These are phyloP conservation scores for Spiraea crenata DNA, from an alignment of 331 rosid species.

Conservation along the genomic window DNA sequence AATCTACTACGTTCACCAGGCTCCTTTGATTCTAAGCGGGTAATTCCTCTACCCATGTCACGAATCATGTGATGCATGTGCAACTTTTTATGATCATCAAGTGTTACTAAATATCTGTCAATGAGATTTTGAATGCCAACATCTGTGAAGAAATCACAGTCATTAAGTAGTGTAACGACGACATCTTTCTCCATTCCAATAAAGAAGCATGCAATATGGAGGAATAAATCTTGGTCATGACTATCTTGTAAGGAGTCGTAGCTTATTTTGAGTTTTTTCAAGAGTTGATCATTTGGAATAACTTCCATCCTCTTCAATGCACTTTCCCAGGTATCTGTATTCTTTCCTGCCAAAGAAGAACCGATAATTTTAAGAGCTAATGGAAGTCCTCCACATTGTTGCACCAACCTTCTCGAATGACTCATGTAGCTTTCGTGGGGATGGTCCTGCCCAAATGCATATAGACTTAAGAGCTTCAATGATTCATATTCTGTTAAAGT, in stretches of 20 bases:
- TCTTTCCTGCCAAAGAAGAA: background rate
- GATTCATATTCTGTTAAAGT: background rate
- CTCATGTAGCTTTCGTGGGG: background rate
- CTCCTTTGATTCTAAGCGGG: background rate
- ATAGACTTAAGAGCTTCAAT: constrained; percentile 9
- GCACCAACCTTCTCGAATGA: background rate
- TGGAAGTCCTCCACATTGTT: background rate
- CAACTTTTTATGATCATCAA: background rate
- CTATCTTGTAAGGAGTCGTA: background rate
- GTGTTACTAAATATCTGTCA: background rate
- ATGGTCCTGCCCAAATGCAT: background rate
- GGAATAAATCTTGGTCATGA: background rate
- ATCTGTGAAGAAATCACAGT: background rate
- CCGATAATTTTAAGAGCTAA: constrained; percentile 7
- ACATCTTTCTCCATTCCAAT: background rate
- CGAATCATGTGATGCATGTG: constrained; percentile 19
- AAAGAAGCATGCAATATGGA: constrained; percentile 16
- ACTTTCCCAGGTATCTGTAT: background rate
- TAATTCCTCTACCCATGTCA: constrained; percentile 14
- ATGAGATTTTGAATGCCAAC: background rate
- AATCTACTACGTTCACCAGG: background rate
- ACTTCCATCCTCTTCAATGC: background rate
- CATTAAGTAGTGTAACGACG: background rate
- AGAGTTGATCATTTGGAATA: background rate
- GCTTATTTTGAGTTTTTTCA: constrained; percentile 5